Evolutionary conservation across 169 alveolate species (phyloP).

Genomic region (Cyclospora cayetanensis): DNA sequence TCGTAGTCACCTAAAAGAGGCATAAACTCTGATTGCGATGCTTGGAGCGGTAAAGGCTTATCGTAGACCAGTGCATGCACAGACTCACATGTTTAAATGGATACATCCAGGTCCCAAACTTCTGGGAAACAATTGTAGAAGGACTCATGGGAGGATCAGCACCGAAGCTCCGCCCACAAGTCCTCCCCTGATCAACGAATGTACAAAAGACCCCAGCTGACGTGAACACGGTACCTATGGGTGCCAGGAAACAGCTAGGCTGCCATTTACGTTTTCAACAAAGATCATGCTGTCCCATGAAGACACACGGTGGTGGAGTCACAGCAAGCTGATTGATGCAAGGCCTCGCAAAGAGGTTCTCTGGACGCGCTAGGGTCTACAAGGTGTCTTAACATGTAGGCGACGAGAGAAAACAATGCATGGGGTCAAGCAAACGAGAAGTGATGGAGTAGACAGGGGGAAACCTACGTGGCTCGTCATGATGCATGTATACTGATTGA

Average conservation of each 20-base stretch:
- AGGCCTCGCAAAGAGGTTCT: too few species aligned
- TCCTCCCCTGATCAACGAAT: not conserved
- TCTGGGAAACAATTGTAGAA: not conserved
- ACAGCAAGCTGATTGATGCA: too few species aligned
- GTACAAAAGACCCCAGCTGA: not conserved
- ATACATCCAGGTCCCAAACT: not conserved
- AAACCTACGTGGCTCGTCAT: not conserved
- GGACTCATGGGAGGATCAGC: not conserved
- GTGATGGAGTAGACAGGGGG: not conserved
- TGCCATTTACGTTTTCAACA: too few species aligned
- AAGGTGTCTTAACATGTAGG: too few species aligned
- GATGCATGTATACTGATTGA: not conserved
- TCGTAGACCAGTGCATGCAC: not conserved
- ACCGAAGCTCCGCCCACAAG: not conserved
- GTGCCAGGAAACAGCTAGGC: too few species aligned
- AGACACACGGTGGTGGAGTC: too few species aligned
- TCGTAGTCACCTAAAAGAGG: not conserved
- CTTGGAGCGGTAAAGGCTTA: not conserved
- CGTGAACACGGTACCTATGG: not conserved
- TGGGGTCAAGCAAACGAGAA: not conserved
- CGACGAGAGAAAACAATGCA: too few species aligned
- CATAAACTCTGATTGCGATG: not conserved
- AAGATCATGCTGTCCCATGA: too few species aligned
- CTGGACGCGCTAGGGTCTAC: too few species aligned
- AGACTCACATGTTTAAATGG: not conserved